Evolutionary conservation across 1,284 basidiomycete species (phyloP), one percentile per base, ranked within the genome.

Genomic region (Apiotrichum gracile): DNA sequence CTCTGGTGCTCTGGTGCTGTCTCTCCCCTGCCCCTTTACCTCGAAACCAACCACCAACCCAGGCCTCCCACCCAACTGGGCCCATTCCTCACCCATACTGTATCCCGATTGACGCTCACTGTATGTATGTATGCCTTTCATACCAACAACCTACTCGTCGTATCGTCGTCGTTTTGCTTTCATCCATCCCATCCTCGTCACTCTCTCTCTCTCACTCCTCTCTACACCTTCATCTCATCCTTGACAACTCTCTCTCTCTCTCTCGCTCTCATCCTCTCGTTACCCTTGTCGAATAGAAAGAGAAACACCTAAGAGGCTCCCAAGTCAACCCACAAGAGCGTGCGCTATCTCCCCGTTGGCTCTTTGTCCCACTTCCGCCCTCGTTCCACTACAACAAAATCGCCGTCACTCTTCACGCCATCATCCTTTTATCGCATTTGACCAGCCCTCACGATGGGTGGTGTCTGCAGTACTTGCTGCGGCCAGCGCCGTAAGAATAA

Each of bases 401-500:
- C 29, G 14, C 29, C 29, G 14, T 7, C 29, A 31, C 29, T 19
- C 29, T 26, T 35, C 34, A 31, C 19, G 4, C 9, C 5, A 6
- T 22, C 39, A 24, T 29, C 22, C 21, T 42, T 17, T 22, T 27
- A 3, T 22, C 21, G 13, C 40, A 6, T n/a, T n/a, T 24, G 3
- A 19, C 26, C n/a, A 24, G 26, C 34, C 35, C 24, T 40, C 43
- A 65, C 13, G 24, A 72, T 73, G 70, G 70, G 70, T 46, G 70
- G 62, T 39, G 63, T 63, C 38, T 66, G 64, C 44, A 67, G 65
- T 55, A 67, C 64, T 50, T 73, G 69, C 63, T 70, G 70, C 47
- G 70, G 70, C n/a, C 63, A 69, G 43, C 62, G 69, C 39, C 65
- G 72, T 57, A 74, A 73, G 65, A 74, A 91, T 77, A 81, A 85